These are phyloP conservation scores for Colletotrichum scovillei DNA, from an alignment of 2,329 filamentous ascomycete species.

Conservation along the genomic window DNA sequence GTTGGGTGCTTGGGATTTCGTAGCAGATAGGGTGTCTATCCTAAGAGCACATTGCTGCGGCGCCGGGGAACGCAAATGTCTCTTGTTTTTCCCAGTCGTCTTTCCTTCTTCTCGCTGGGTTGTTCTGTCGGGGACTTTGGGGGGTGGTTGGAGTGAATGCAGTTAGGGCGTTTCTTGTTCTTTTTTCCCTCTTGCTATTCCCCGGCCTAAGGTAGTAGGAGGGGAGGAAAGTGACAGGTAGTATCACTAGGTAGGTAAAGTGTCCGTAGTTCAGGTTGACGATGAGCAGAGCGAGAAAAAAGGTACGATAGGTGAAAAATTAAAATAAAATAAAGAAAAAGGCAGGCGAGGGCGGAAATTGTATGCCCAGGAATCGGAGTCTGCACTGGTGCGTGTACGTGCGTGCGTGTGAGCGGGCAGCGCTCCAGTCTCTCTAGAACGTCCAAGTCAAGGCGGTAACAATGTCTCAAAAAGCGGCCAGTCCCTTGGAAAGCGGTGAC, in stretches of 20 bases:
- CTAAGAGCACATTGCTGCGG: conserved; percentile 20
- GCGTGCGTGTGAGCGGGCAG: neutral
- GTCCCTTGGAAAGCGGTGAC: conserved; percentile 33
- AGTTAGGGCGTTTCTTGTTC: conserved; percentile 1
- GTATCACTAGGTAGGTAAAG: neutral
- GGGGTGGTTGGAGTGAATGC: neutral
- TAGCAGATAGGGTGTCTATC: conserved; percentile 9
- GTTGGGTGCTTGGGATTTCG: neutral
- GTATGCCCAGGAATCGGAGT: conserved; percentile 18
- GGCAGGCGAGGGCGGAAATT: conserved; percentile 27
- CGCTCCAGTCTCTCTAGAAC: neutral
- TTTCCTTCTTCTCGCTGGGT: neutral
- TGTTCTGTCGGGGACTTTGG: neutral
- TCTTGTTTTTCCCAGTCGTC: conserved; percentile 7
- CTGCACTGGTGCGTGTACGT: conserved; percentile 14
- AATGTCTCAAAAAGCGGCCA: conserved; percentile 33
- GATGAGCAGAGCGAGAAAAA: conserved; percentile 20
- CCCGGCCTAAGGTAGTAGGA: neutral
- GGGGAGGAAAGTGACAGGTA: conserved; percentile 7
- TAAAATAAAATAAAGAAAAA: neutral
- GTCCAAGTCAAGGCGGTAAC: conserved; percentile 34
- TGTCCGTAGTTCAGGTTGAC: conserved; percentile 1
- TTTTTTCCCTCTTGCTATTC: neutral
- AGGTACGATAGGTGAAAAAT: neutral
- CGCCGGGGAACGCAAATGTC: conserved; percentile 24